Percentiles rank a stretch among this genome's conserved stretches.
These are phyloP conservation scores for Arthrinium puccinioides DNA, from an alignment of 2,329 filamentous ascomycete species.

Conservation along the genomic window DNA sequence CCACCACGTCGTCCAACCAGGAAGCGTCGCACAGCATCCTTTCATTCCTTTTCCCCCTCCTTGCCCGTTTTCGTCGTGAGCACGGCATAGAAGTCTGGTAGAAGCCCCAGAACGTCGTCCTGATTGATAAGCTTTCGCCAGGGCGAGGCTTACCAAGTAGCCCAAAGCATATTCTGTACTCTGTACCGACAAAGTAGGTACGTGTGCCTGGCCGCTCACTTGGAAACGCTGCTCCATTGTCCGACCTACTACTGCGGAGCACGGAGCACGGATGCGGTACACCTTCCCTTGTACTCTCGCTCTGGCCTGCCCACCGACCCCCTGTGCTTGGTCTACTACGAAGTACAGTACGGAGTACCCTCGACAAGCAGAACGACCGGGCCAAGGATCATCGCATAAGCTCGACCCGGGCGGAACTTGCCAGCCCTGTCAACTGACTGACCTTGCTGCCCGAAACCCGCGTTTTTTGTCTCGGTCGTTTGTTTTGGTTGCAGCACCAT, in stretches of 20 bases:
- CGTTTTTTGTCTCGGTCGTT: no score
- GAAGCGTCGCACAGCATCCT: no score
- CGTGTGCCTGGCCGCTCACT: conserved; percentile 3
- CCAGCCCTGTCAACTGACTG: not conserved
- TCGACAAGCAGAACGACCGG: no score
- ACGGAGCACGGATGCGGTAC: not conserved
- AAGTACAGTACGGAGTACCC: no score
- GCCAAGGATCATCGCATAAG: not conserved
- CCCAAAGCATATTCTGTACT: conserved; percentile 2
- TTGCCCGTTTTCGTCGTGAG: not conserved
- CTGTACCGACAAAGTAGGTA: no score
- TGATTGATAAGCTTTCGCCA: conserved; percentile 3
- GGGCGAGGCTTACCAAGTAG: conserved; percentile 1
- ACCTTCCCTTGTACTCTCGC: no score
- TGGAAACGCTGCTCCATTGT: conserved; percentile 2
- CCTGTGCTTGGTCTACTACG: no score
- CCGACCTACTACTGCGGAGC: not conserved
- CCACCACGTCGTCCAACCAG: not conserved
- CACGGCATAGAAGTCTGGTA: conserved; percentile 3
- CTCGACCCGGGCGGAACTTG: conserved; percentile 1
- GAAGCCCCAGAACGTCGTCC: conserved; percentile 2
- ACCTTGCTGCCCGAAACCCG: no score
- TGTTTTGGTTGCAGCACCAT: no score
- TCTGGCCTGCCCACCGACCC: no score
- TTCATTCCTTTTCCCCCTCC: not conserved